phyloP scores from a whole-genome alignment of 495 filamentous ascomycete genomes.

The Neurospora sp. region DNA sequence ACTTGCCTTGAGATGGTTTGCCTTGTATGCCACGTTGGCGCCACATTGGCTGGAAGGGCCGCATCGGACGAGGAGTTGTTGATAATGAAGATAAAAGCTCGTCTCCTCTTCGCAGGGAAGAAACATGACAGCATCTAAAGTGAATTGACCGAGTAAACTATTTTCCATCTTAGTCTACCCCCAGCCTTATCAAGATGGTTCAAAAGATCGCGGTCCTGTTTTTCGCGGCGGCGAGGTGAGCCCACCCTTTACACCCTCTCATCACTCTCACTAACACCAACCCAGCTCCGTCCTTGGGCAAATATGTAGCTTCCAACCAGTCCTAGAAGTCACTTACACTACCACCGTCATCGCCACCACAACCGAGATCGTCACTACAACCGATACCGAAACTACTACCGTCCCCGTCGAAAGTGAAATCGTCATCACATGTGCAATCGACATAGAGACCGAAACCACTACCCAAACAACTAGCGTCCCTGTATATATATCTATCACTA shows the following conservation, averaged over 20 bases:
- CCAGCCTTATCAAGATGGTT: neutral
- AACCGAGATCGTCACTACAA: too few relatives aligned
- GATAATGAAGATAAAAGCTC: neutral
- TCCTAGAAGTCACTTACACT: too few relatives aligned
- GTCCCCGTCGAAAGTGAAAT: too few relatives aligned
- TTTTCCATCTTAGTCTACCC: neutral
- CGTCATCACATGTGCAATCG: too few relatives aligned
- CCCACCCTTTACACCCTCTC: neutral
- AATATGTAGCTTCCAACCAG: too few relatives aligned
- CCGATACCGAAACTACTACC: too few relatives aligned
- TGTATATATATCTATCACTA: too few relatives aligned
- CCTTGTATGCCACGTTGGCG: too few relatives aligned
- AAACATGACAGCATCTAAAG: neutral
- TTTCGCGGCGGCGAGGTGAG: neutral
- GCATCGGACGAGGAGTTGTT: neutral
- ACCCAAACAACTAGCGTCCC: too few relatives aligned
- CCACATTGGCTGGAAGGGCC: neutral
- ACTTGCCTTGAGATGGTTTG: too few relatives aligned
- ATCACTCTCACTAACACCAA: neutral
- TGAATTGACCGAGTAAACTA: neutral
- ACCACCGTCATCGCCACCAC: too few relatives aligned
- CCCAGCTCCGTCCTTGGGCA: slow-evolving; percentile 8
- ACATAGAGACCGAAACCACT: too few relatives aligned
- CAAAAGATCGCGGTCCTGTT: neutral
- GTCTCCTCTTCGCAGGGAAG: neutral